Base-by-base conservation (phyloP, 1,284 basidiomycete species). In the Cutaneotrichosporon curvatum region DNA sequence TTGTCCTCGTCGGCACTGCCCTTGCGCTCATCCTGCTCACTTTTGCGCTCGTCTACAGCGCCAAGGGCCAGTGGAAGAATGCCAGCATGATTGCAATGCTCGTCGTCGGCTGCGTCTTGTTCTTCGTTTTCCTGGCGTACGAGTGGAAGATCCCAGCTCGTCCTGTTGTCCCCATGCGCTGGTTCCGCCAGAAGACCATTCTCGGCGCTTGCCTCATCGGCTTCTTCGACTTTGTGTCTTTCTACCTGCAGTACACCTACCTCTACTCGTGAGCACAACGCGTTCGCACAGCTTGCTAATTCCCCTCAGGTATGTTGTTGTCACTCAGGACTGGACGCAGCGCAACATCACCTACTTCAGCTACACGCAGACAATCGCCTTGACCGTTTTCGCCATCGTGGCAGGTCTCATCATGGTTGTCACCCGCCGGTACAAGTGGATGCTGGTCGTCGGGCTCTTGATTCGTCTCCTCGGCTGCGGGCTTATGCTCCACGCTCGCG, bases 401-500 rank as follows among this genome's bases (percentile, higher is more conserved):
- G 74, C 65, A 4, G 76, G 75, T 19, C 41, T 65, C 15, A 58
- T 74, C 52, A 70, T 74, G 68, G 61, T 59, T 23, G 61, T 55
- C 21, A 74, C 72, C 32, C 63, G 68, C 35, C 68, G 74, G 8
- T 75, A 73, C 72, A 76, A 76, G 78, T 75, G 73, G 60, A 69
- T 85, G 37, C 75, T 88, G 36, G 72, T 86, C 49, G 57, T 62
- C 39, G 86, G 85, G 44, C 78, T 88, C 18, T 59, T 75, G 51
- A 77, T 88, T 51, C 82, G 85, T 50, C 70, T 87, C 19, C 58
- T 79, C 25, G 86, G 86, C 19, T 80, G 81, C 19, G 78, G 78
- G 15, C 68, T 85, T 33, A 85, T 85, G 83, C 78, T 85, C 56
- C 80, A 80, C 68, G 83, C 81, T 20, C 79, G 80, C 39, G 81